Evolutionary conservation across 2,329 filamentous ascomycete species (phyloP).

Genomic region (Ceratocystis huliohia): DNA sequence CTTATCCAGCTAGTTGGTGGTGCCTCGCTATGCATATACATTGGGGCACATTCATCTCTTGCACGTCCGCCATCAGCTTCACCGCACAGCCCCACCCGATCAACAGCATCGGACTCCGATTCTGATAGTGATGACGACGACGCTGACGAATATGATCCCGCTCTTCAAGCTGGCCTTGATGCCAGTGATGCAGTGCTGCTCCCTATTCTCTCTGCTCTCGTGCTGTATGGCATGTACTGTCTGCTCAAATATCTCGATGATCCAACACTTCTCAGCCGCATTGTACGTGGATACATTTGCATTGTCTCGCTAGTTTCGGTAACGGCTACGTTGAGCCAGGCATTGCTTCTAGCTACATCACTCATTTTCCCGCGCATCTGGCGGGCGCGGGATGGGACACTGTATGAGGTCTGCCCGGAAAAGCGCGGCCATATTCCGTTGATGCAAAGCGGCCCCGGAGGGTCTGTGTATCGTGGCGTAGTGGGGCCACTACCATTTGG

Average conservation of each 20-base stretch:
- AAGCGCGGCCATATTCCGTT: constrained; percentile 18
- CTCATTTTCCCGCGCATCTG: constrained; percentile 66
- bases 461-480: constrained; percentile 16
- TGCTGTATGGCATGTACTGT: constrained; percentile 68
- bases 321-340: constrained; percentile 59
- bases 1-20: constrained; percentile 41
- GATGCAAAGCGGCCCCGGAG: constrained; percentile 20
- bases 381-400: constrained; percentile 32
- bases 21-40: constrained; percentile 70
- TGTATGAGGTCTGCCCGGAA: constrained; percentile 34
- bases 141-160: constrained; percentile 39
- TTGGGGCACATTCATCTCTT: constrained; percentile 74
- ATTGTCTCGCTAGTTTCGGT: constrained; percentile 66
- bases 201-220: constrained; percentile 60
- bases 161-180: constrained; percentile 29
- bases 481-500: constrained; percentile 26
- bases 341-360: constrained; percentile 48
- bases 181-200: constrained; percentile 75
- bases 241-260: constrained; percentile 82
- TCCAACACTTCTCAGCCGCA: constrained; percentile 65
- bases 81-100: constrained; percentile 31
- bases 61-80: constrained; percentile 70
- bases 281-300: constrained; percentile 74
- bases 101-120: constrained; percentile 23
- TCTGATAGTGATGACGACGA: constrained; percentile 31